Base-by-base conservation (phyloP, 2,329 filamentous ascomycete species). In the Beauveria rudraprayagi region DNA sequence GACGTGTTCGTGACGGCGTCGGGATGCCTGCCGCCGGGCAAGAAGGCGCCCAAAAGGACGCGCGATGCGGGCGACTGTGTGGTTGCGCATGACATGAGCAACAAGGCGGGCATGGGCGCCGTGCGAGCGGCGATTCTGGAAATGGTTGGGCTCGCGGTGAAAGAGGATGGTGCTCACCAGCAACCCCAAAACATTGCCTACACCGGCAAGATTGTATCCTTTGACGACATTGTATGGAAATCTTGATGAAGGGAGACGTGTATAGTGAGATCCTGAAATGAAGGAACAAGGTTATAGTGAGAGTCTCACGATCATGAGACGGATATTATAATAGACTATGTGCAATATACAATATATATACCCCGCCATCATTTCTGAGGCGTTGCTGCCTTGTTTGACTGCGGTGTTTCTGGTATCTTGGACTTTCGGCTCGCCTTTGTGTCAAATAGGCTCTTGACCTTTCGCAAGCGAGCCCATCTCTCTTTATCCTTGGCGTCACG, bases 391-490 rank as follows among this genome's bases (percentile, higher is more conserved):
- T 55, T 60, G n/a, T 19, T 40, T 22, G 47, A 43, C n/a, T 54
- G 55, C 10, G 52, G 43, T 48, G 56, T 79, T 4, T 73, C 77
- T 1, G 80, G 78, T 41, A 73, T 73, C 60, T 73, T 75, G 57
- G 79, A 71, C 69, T 81, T 86, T 70, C 78, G 84, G 9, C 78
- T 76, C 1, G 79, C 80, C 71, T 89, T 90, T 6, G 83, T 79
- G 64, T 88, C 85, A 67, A 91, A 85, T 52, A 89, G 73, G 68
- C 86, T 89, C 78, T 89, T 89, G 62, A 91, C 86, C 62, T 83
- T 82, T 67, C 86, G 81, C 64, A 91, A 73, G 66, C 86, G 81
- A n/a, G 86, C 83, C 87, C 87, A 90, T 65, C 88, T 80, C 72
- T 89, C 86, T 71, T 88, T 88, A 63, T 91, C 88, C 69, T 88